Conservation (phyloP, 2,329 filamentous ascomycete species). For the Ambrosiella xylebori region DNA sequence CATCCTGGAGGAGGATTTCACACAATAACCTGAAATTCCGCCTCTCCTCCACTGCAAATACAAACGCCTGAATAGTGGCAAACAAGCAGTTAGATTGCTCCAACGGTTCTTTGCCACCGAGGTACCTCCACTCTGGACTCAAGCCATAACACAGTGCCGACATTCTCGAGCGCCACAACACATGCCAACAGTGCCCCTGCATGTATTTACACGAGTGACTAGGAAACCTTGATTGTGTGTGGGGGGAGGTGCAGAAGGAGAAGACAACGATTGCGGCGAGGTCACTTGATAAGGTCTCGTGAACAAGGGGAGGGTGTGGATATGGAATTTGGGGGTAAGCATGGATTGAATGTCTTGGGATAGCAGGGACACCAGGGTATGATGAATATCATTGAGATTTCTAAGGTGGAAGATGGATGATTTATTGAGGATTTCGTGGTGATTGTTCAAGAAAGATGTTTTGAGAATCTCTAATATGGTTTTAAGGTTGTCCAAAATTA, state of each 20-base stretch:
- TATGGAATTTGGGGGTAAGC: background rate
- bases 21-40: background rate
- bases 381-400: too few relatives aligned
- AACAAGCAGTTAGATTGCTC: background rate
- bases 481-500: too few relatives aligned
- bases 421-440: too few relatives aligned
- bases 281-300: slow-evolving; percentile 5
- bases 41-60: background rate
- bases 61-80: too few relatives aligned
- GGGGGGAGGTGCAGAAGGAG: background rate
- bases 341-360: background rate
- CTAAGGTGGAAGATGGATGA: too few relatives aligned
- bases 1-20: background rate
- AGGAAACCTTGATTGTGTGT: background rate
- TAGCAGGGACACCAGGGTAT: too few relatives aligned
- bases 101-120: background rate
- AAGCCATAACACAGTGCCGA: background rate
- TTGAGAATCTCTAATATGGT: too few relatives aligned
- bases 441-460: too few relatives aligned
- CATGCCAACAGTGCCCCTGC: background rate
- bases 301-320: background rate
- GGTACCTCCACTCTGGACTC: background rate
- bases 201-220: background rate
- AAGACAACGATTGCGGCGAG: background rate
- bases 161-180: background rate